Base-by-base conservation (phyloP, 2,329 filamentous ascomycete genomes). In the Colletotrichum cereale region DNA sequence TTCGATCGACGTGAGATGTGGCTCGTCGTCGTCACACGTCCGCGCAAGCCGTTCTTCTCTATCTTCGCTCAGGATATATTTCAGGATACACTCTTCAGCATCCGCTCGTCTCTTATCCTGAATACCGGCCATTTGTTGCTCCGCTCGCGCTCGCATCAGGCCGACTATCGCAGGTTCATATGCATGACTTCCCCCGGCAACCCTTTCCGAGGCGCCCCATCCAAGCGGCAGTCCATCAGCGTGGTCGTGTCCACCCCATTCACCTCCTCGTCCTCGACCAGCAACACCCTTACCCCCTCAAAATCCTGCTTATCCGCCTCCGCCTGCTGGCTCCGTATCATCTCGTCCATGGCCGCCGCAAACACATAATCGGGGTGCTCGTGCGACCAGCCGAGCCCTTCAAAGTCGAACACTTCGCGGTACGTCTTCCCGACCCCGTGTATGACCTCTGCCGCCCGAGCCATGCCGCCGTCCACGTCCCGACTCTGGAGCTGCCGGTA, bases 401-500 rank as follows among this genome's bases (percentile, higher is more conserved):
- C 77, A 6, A 81, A 64, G 24, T 81, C 77, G 57, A 78, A 76
- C 1, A 81, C 77, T 65, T 82, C 79, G 12, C 77, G 74, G 63
- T 81, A 82, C 7, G 73, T 73, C 66, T 73, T 79, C 16, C 76
- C 77, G 0, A 79, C 75, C 2, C 77, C 80, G 7, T 73, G 73
- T 7, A 82, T 74, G 12, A 81, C 75, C 62, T 81, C 79, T 1
- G 75, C 73, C 1, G 67, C 29, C 36, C 79, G 75, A 24, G 38
- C 47, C 42, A 65, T 57, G 1, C 76, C 74, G 18, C 68, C 55
- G 7, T 70, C 67, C 44, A 64, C 67, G n/a, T 75, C 71, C 6
- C 69, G 60, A 29, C n/a, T 21, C 62, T 76, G 72, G 24, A 80
- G 62, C 11, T 71, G 71, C 8, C 63, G 68, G 72, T 78, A 78